Conservation (phyloP, 176 grass and related monocot species). For the Bolboschoenus planiculmis region DNA sequence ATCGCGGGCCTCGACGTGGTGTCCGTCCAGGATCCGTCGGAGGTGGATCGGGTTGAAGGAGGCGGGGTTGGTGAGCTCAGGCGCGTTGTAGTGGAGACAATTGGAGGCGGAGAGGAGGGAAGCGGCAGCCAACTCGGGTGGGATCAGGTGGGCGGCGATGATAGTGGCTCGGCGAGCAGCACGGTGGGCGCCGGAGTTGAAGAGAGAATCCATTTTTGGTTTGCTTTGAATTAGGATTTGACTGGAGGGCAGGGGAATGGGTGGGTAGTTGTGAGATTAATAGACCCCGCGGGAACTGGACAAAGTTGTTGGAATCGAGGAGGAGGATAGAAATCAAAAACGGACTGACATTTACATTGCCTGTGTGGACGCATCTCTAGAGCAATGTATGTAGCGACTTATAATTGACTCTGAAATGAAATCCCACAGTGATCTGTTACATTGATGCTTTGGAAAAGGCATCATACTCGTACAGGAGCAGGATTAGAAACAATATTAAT, state of each 20-base stretch:
- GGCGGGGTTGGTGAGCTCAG: constrained; percentile 39
- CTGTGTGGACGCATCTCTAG: not conserved
- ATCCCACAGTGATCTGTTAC: not conserved
- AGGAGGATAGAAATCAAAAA: not conserved
- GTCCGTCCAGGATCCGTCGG: constrained; percentile 46
- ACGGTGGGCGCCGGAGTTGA: constrained; percentile 12
- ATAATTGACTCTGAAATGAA: not conserved
- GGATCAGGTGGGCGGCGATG: constrained; percentile 36
- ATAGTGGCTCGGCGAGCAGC: constrained; percentile 29
- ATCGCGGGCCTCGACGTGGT: constrained; percentile 51
- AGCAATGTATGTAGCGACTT: not conserved
- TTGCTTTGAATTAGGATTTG: not conserved
- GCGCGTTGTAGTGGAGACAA: constrained; percentile 48
- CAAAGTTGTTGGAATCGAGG: not conserved
- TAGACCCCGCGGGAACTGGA: not conserved
- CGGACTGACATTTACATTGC: not conserved
- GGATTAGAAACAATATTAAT: not conserved
- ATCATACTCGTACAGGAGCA: not conserved
- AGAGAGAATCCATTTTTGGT: not conserved
- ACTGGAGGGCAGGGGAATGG: not conserved
- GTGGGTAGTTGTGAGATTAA: not conserved
- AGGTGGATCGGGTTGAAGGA: constrained; percentile 36
- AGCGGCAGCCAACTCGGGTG: not conserved
- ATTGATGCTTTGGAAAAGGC: not conserved
- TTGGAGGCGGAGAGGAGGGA: constrained; percentile 17